phyloP scores from a whole-genome alignment of 176 grass and related monocot genomes.

The Bolboschoenus planiculmis region DNA sequence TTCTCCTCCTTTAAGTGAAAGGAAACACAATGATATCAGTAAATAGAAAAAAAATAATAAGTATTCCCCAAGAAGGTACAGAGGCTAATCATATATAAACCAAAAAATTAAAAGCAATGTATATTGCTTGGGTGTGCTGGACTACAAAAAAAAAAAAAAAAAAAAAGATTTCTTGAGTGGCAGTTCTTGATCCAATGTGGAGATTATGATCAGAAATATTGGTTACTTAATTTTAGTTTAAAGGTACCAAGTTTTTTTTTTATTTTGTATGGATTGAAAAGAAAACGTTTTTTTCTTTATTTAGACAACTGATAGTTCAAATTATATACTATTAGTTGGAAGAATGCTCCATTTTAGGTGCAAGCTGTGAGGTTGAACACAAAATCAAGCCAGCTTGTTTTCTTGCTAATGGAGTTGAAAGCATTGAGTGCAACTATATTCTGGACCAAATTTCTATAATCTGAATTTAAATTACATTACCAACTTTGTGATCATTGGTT shows the following conservation, averaged over 20 bases:
- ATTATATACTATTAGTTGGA: constrained; percentile 3
- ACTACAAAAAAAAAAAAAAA: too few species aligned
- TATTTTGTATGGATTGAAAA: not conserved
- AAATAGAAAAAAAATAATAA: not conserved
- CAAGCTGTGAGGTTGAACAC: not conserved
- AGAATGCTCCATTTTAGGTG: constrained; percentile 21
- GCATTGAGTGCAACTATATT: constrained; percentile 17
- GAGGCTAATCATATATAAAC: not conserved
- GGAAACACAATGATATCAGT: not conserved
- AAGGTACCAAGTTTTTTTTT: not conserved
- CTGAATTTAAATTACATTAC: not conserved
- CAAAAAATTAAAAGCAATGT: not conserved
- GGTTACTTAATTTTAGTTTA: not conserved
- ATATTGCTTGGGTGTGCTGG: not conserved
- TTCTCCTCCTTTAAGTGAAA: not conserved
- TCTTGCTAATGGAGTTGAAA: constrained; percentile 21
- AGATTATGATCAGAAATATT: too few species aligned
- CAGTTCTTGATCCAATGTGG: too few species aligned
- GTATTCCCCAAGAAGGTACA: not conserved
- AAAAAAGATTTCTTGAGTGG: not conserved
- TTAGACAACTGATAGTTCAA: not conserved
- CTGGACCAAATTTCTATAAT: constrained; percentile 7
- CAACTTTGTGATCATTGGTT: constrained; percentile 3
- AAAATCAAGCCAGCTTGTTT: constrained; percentile 15
- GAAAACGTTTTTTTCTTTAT: not conserved